phyloP scores from a whole-genome alignment of 2,329 filamentous ascomycete species.

The Sporothrix pallida region DNA sequence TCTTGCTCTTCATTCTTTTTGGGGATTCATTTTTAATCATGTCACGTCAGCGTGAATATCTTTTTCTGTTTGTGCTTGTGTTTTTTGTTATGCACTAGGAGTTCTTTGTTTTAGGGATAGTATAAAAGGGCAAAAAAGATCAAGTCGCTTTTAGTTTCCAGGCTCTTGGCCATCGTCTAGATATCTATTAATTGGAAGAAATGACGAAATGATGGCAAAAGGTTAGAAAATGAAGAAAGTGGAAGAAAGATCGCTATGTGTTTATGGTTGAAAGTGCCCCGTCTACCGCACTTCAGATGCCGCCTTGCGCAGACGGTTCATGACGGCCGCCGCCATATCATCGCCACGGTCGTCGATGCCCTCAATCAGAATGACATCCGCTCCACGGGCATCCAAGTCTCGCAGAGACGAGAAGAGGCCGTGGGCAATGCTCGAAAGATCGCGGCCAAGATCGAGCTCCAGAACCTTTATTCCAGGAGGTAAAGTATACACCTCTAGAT shows the following conservation, averaged over 20 bases:
- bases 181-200: conserved; percentile 5
- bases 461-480: conserved; percentile 52
- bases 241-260: background rate
- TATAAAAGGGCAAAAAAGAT: conserved; percentile 15
- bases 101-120: conserved; percentile 20
- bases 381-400: conserved; percentile 78
- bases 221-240: too few relatives aligned
- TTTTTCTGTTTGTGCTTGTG: conserved; percentile 5
- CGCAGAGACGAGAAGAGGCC: conserved; percentile 86
- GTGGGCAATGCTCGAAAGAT: conserved; percentile 77
- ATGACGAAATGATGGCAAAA: background rate
- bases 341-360: conserved; percentile 81
- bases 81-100: conserved; percentile 17
- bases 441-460: conserved; percentile 74
- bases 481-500: conserved; percentile 51
- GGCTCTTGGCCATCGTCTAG: conserved; percentile 31
- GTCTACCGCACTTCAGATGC: conserved; percentile 62
- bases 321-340: conserved; percentile 84
- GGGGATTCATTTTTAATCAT: conserved; percentile 16
- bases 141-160: background rate
- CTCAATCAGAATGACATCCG: conserved; percentile 88
- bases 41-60: background rate
- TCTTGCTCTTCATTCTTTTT: background rate
- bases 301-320: conserved; percentile 82
- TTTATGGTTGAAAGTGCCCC: background rate